Base-by-base conservation (phyloP, 2,329 filamentous ascomycete genomes). In the Meredithiella fracta region DNA sequence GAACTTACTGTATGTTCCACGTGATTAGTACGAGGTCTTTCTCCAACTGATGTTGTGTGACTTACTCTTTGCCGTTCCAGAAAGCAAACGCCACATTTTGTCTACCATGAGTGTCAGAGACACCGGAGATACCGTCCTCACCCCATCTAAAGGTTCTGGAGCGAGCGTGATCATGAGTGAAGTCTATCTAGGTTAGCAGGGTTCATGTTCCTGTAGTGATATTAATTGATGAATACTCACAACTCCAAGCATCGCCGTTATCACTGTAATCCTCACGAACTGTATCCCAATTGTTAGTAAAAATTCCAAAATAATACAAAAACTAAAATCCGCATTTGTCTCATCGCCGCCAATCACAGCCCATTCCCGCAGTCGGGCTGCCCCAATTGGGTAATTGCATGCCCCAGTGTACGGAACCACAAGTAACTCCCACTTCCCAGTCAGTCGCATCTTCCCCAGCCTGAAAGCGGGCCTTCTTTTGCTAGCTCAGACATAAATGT, bases 41-140 rank as follows among this genome's bases (percentile, higher is more conserved):
- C 20, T 20, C 22, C 47, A 7, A 14, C 15, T 31, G 9, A 54
- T 5, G 3, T 25, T 8, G 15, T 11, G 17, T 8, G 17, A 62
- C 68, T 54, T 61, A 94, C 89, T 97, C 91, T 72, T 96, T 81
- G 68, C 89, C 90, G 67, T 97, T 97, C 91, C 91, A 97, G 68
- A 97, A 97, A 54, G 88, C 82, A 73, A 97, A 96, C 2, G 86
- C 87, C 68, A 97, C 85, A 68, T 97, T 94, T 69, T 95, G 86
- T 55, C 85, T 72, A 59, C 89, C 89, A 66, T 97, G 91, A 15
- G 86, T 88, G 67, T 96, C 90, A 60, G 71, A 94, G 26, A 97
- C 89, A 66, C 91, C 91, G 57, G 91, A 89, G 69, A 97, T 97
- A 60, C 91, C 91, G 67, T 97, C 91, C 67, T 97, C 91, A 60